Base-by-base conservation (phyloP, 805 yeast species). In the Candida saitoana region DNA sequence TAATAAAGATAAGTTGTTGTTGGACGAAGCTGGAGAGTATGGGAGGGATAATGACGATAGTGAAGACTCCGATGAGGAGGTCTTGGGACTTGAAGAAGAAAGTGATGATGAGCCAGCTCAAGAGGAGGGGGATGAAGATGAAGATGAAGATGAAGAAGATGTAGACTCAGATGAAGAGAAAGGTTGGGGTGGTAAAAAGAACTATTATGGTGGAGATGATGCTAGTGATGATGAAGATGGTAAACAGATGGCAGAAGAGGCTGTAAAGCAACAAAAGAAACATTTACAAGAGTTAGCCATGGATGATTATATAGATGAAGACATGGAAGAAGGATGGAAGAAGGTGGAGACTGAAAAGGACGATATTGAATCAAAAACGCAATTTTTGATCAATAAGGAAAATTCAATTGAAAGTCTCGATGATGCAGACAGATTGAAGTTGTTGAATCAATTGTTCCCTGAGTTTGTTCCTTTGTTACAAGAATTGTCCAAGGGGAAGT, bases 201-300 rank as follows among this genome's bases (percentile, higher is more conserved):
- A 69, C 49, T 77, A 77, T 50, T 79, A 80, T 53, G 84, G 83
- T 34, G 82, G 78, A n/a, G 84, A 79, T 46, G 77, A 74, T 14
- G 74, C 65, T 50, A 87, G 73, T 60, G 95, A 86, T 49, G 91
- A 83, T 24, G 95, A 80, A 41, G 82, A 80, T 24, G 85, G 87
- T 4, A 81, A 79, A 47, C 81, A 78, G 47, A 82, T 89, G 64
- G 93, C 91, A 44, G 81, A 79, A 52, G 97, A 93, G 63, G 98
- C 98, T 0, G 56, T 87, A 38, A 80, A 88, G 56, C 80, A 87
- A 50, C 97, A 90, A 64, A 85, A 84, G 67, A 63, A 62, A 46
- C 73, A 89, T 59, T 64, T 87, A 44, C 79, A 79, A 49, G 95
- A 84, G 35, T 69, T 90, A 51, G 78, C 80, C 36, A 81, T 84